A percentile compares a stretch with the other conserved stretches of the same genome.
Evolutionary conservation across 768 basidiomycete genomes (phyloP).

Genomic region (Mrakia hoshinonis): DNA sequence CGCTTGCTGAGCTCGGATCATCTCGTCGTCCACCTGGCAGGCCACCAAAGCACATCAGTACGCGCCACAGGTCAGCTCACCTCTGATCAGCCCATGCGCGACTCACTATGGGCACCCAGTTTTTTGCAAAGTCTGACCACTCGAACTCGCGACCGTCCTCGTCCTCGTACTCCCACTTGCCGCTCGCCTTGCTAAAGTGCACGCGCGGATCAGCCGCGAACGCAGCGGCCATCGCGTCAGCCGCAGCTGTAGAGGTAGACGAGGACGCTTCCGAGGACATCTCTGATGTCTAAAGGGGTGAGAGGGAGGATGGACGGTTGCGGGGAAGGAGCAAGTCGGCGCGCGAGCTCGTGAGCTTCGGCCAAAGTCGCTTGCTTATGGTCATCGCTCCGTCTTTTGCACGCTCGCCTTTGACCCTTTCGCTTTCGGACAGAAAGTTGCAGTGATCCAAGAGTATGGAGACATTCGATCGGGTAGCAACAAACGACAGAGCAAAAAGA

Average conservation of each 20-base stretch:
- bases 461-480: too few species aligned
- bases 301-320: not conserved
- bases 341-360: too few species aligned
- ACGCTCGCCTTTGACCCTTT: too few species aligned
- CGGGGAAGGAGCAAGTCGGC: not conserved
- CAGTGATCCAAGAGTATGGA: too few species aligned
- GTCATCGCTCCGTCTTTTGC: too few species aligned
- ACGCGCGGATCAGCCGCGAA: constrained; percentile 77
- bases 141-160: constrained; percentile 78
- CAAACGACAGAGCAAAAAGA: too few species aligned
- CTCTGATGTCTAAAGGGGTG: not conserved
- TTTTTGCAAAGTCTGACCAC: constrained; percentile 64
- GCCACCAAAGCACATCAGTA: not conserved
- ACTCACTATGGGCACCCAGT: constrained; percentile 77
- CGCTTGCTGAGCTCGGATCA: constrained; percentile 81
- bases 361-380: too few species aligned
- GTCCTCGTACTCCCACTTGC: constrained; percentile 82
- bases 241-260: not conserved
- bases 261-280: not conserved
- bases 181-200: constrained; percentile 63
- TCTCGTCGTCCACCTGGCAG: constrained; percentile 74
- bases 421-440: too few species aligned
- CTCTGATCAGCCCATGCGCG: too few species aligned
- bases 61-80: not conserved
- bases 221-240: constrained; percentile 40